Evolutionary conservation across 768 basidiomycete species (phyloP), one percentile per base, ranked within the genome.

Genomic region (Russula sp.): DNA sequence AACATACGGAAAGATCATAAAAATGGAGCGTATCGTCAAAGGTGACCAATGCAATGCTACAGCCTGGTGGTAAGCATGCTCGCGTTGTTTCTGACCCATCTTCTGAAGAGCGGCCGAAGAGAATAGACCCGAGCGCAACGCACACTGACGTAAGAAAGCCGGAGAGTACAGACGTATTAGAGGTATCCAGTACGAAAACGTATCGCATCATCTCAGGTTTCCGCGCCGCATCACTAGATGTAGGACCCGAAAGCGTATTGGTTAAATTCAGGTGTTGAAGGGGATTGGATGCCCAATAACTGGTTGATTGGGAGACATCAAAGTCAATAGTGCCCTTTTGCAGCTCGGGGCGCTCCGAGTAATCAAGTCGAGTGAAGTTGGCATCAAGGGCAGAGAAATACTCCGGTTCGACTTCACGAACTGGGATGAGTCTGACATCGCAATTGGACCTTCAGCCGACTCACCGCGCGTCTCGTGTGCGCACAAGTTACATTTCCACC

Each of bases 401-500:
- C 53, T 88, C 87, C 11, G 85, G 73, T 11, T 82, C 77, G 53
- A 97, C 95, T 96, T 70, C 5, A 49, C 6, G 7, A 45, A 42
- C 54, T 42, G 51, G 55, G 37, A 53, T 62, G 39, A 63, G 54
- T 11, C 22, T 20, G 39, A 20, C 44, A 52, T 35, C 13, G 32
- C 8, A 6, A 56, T 31, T 50, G 10, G 32, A 45, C 56, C 48
- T 34, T 31, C 6, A 27, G 37, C 35, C 6, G 52, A 18, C 87
- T 68, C 67, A 95, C 96, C 94, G 77, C 85, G 81, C n/a, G 90
- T 93, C 70, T 89, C 84, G 67, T 86, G 82, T 2, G 78, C 75
- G 75, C 97, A 99, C 16, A 99, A 72, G 78, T 98, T 98, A 73
- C 97, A 99, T 69, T 80, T 85, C 92, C 95, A 99, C 67, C 80